Percentiles rank a stretch among this genome's conserved stretches.
phyloP scores from a whole-genome alignment of 148 eudicot species.

The Persicaria tinctoria region DNA sequence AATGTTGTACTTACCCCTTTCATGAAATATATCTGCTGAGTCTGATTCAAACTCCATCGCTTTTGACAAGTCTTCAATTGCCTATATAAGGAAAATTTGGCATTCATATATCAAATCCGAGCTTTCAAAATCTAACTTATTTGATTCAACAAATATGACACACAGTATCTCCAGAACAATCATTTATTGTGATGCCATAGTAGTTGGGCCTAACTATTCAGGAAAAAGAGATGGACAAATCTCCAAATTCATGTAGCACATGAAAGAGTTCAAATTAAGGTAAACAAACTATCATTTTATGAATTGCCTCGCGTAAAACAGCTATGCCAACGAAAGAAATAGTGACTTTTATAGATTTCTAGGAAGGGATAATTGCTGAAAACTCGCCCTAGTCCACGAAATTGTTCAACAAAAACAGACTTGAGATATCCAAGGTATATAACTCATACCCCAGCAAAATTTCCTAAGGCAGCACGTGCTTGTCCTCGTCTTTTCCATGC shows the following conservation, averaged over 20 bases:
- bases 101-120: neutral
- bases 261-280: neutral
- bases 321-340: neutral
- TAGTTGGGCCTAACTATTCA: neutral
- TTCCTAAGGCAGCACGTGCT: slow-evolving; percentile 96
- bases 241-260: neutral
- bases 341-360: neutral
- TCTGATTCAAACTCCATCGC: slow-evolving; percentile 87
- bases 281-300: neutral
- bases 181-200: slow-evolving; percentile 6
- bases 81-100: slow-evolving; percentile 34
- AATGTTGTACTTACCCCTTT: slow-evolving; percentile 57
- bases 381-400: neutral
- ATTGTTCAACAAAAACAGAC: neutral
- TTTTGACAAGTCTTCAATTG: slow-evolving; percentile 85
- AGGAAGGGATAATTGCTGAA: neutral
- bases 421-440: neutral
- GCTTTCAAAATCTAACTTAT: neutral
- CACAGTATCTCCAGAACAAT: neutral
- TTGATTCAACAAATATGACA: neutral
- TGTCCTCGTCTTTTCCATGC: slow-evolving; percentile 99
- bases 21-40: slow-evolving; percentile 82
- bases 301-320: neutral
- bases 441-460: slow-evolving; percentile 62
- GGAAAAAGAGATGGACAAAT: neutral